phyloP scores from a whole-genome alignment of 1,139 yeast species.

The Blastobotrys elegans region DNA sequence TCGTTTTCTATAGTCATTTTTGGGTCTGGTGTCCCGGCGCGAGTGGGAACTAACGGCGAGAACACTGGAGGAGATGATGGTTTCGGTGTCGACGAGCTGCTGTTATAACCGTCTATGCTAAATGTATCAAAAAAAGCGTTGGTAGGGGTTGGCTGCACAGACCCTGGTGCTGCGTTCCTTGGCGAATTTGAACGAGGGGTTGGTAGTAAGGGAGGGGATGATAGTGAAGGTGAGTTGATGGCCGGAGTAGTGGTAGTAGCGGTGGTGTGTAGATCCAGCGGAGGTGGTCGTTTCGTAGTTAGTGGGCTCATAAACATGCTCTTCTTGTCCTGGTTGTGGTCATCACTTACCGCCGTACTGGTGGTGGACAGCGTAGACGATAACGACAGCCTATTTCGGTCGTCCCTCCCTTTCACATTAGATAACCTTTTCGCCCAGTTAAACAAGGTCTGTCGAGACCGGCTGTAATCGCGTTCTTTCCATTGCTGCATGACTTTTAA shows the following conservation, averaged over 20 bases:
- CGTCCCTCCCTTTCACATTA: too few relatives aligned
- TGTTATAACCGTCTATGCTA: too few relatives aligned
- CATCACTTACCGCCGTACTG: too few relatives aligned
- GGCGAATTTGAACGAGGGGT: background rate
- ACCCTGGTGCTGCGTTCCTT: background rate
- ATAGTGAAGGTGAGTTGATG: background rate
- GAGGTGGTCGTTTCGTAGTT: background rate
- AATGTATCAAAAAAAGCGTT: too few relatives aligned
- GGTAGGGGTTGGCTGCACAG: too few relatives aligned
- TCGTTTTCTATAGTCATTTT: background rate
- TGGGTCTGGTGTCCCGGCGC: background rate
- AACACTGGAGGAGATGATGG: background rate
- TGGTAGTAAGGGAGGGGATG: background rate
- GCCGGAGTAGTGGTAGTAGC: too few relatives aligned
- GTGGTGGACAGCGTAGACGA: too few relatives aligned
- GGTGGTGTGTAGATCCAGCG: background rate
- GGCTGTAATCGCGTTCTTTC: conserved; percentile 17
- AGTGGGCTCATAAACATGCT: conserved; percentile 5
- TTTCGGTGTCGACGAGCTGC: background rate
- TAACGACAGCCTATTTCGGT: too few relatives aligned
- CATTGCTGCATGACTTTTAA: conserved; percentile 19
- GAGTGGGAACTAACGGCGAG: background rate
- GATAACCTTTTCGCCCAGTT: conserved; percentile 16
- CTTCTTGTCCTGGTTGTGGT: too few relatives aligned
- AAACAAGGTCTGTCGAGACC: conserved; percentile 13